phyloP scores from a whole-genome alignment of 1,139 yeast species.

The Sugiyamaella sp. region DNA sequence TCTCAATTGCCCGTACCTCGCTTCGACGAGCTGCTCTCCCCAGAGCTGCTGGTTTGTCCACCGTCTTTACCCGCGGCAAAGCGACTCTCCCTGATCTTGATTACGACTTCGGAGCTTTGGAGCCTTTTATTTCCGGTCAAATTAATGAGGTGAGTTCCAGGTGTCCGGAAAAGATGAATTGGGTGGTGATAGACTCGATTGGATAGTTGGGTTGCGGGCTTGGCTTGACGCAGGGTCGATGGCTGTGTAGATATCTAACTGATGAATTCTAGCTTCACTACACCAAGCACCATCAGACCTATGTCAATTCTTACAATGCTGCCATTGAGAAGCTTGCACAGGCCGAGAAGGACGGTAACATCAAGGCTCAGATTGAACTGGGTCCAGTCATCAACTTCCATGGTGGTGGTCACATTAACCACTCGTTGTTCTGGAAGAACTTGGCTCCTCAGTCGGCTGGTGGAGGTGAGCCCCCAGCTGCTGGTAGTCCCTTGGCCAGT shows the following conservation, averaged over 20 bases:
- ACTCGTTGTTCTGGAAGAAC: constrained; percentile 86
- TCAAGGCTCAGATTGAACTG: constrained; percentile 65
- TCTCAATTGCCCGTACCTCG: constrained; percentile 24
- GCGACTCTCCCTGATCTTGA: constrained; percentile 71
- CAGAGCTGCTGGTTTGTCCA: constrained; percentile 11
- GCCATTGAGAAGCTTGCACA: constrained; percentile 79
- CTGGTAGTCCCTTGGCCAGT: constrained; percentile 59
- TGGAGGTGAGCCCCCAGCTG: constrained; percentile 81
- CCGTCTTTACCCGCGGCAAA: constrained; percentile 25
- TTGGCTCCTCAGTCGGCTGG: constrained; percentile 79
- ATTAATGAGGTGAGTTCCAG: constrained; percentile 66
- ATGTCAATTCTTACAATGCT: constrained; percentile 84
- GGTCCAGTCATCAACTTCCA: constrained; percentile 87
- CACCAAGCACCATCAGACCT: constrained; percentile 93
- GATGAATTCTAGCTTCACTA: constrained; percentile 57
- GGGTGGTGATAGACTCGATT: too few relatives aligned
- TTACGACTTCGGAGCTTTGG: constrained; percentile 86
- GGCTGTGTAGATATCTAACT: not conserved
- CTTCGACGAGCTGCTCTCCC: constrained; percentile 17
- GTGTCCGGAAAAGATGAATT: too few relatives aligned
- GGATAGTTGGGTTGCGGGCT: too few relatives aligned
- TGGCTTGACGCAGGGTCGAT: not conserved
- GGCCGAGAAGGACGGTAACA: constrained; percentile 67
- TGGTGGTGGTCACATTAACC: constrained; percentile 94
- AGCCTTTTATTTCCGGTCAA: constrained; percentile 86